Evolutionary conservation across 1,284 basidiomycete species (phyloP), one percentile per base, ranked within the genome.

Genomic region (Apiotrichum veenhuisii): DNA sequence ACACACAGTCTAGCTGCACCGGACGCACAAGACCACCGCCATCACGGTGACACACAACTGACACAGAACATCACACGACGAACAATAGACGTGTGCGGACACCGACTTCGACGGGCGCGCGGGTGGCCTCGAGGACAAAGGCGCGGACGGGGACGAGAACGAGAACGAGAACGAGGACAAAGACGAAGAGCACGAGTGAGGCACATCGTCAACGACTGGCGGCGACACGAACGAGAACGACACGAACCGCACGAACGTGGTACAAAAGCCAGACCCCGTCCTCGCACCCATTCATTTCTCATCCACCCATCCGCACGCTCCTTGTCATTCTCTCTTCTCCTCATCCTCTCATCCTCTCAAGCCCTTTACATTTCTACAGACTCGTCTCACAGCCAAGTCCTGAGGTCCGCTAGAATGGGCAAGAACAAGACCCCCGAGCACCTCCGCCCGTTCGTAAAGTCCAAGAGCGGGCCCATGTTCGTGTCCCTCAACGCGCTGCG

Each of bases 401-500:
- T 30, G 7, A 30, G 12, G 9, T 37, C 3, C 17, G 14, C 26
- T 42, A 59, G 41, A 26, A 67, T 67, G 47, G 47, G 11, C 34
- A 49, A 38, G 59, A 22, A 15, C 5, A 26, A 34, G 7, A 27
- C 45, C n/a, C 44, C 56, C 17, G 48, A 58, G 22, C 45, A 52
- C 50, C 55, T 71, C 59, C 67, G 67, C 41, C 62, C 67, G 2
- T 72, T 74, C 57, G 45, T 66, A 17, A 61, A 68, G 33, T 46
- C 61, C 11, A 66, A 69, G 7, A 73, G 70, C 2, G 75, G 74
- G 7, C 66, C 75, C n/a, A 55, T 77, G 42, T 94, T 93, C 78
- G 82, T 90, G 66, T 82, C 80, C 57, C 83, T 94, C 70, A 94
- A 94, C 71, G 78, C 78, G 65, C 78, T 91, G 64, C 87, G 91